Conservation (phyloP, 2,329 filamentous ascomycete species). For the Fusarium luffae region DNA sequence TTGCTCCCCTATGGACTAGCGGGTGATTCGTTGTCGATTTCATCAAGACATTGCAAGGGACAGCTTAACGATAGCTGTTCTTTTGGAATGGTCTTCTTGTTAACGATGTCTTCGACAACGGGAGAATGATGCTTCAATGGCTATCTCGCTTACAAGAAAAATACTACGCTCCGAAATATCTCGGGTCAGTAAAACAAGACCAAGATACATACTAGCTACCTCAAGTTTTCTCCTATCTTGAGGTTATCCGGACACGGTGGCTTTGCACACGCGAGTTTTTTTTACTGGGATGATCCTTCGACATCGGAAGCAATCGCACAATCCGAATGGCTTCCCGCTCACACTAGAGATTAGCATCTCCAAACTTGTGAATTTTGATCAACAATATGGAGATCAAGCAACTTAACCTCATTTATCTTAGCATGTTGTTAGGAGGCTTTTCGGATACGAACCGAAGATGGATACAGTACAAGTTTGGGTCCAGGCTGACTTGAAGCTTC, state of each 20-base stretch:
- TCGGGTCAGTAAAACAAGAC: not conserved
- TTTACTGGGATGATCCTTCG: slow-evolving; percentile 8
- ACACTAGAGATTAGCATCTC: not conserved
- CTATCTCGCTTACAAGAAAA: not conserved
- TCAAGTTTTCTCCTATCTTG: slow-evolving; percentile 1
- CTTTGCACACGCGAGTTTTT: not conserved
- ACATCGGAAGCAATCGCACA: not conserved
- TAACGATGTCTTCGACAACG: not conserved
- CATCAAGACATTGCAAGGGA: not conserved
- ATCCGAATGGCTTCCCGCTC: slow-evolving; percentile 6
- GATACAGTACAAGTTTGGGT: not conserved
- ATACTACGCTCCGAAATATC: not conserved
- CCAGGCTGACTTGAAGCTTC: slow-evolving; percentile 23
- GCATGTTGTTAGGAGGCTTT: not conserved
- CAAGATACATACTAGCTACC: not conserved
- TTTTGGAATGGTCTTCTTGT: not conserved
- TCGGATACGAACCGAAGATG: slow-evolving; percentile 32
- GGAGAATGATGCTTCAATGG: not conserved
- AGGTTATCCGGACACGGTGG: slow-evolving; percentile 18
- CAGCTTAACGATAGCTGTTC: too few species aligned
- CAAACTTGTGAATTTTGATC: not conserved
- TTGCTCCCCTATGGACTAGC: not conserved
- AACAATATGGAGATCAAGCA: not conserved
- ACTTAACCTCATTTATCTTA: slow-evolving; percentile 6
- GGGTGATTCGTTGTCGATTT: not conserved